Evolutionary conservation across 176 grass and related monocot genomes (phyloP).

Genomic region (Oryza australiensis): DNA sequence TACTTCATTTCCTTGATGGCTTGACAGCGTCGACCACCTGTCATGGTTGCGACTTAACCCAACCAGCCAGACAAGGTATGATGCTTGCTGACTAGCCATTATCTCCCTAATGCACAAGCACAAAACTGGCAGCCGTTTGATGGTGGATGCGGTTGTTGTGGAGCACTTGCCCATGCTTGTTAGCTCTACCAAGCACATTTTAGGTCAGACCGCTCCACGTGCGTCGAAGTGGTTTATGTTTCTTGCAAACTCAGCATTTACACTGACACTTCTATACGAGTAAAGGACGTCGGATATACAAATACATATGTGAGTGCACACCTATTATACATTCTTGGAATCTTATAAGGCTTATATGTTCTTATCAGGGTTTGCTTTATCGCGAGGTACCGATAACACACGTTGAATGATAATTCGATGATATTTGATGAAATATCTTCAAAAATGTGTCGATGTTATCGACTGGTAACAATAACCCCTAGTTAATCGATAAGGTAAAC

Average conservation of each 20-base stretch:
- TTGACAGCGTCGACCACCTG: neutral
- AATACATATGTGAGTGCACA: no score
- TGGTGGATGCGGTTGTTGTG: neutral
- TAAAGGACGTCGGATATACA: neutral
- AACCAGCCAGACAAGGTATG: neutral
- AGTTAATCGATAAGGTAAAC: no score
- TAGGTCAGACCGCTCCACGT: constrained; percentile 3
- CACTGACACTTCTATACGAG: no score
- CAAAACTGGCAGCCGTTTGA: neutral
- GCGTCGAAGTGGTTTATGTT: neutral
- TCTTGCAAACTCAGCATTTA: neutral
- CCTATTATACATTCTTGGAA: neutral
- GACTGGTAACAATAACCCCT: no score
- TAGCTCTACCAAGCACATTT: neutral
- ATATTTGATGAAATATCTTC: no score
- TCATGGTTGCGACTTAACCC: constrained; percentile 2
- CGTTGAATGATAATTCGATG: no score
- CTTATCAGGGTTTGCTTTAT: no score
- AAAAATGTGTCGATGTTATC: no score
- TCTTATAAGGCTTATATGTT: neutral
- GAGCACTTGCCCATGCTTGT: neutral
- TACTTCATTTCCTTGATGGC: neutral
- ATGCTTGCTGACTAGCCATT: neutral
- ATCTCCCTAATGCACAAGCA: neutral
- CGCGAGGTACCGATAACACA: no score